A percentile compares a stretch with the other conserved stretches of the same genome.
Evolutionary conservation across 192 early-diverging fungal species (phyloP).

Genomic region (Gamsiella multidivaricata): DNA sequence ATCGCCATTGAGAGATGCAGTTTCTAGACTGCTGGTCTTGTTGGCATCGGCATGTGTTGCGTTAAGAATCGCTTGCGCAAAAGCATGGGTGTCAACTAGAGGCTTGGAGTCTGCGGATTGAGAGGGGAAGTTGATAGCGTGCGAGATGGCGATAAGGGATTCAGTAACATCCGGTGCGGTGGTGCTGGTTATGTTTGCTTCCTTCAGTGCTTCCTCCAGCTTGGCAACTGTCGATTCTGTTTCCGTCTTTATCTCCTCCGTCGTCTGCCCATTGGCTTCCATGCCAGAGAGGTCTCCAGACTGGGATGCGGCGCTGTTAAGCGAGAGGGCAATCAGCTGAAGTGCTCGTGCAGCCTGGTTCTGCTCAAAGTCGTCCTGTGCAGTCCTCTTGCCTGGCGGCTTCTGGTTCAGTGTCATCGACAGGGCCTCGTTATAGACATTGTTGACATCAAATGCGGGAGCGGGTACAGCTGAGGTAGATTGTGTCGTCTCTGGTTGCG

Average conservation of each 20-base stretch:
- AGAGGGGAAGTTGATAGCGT: slow-evolving; percentile 26
- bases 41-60: slow-evolving; percentile 20
- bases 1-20: too few species aligned
- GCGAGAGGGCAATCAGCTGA: slow-evolving; percentile 37
- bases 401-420: slow-evolving; percentile 20
- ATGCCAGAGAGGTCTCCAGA: not conserved
- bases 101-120: slow-evolving; percentile 17
- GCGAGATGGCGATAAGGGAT: slow-evolving; percentile 18
- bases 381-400: slow-evolving; percentile 16
- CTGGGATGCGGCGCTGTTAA: slow-evolving; percentile 6
- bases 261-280: not conserved
- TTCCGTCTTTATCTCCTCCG: not conserved
- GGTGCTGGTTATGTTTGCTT: not conserved
- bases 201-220: slow-evolving; percentile 9
- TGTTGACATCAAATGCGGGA: slow-evolving; percentile 23
- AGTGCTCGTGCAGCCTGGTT: slow-evolving; percentile 40
- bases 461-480: not conserved
- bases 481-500: not conserved
- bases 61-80: slow-evolving; percentile 37
- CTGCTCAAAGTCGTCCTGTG: slow-evolving; percentile 31
- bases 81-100: slow-evolving; percentile 23
- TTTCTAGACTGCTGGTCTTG: too few species aligned
- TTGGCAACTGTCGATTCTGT: not conserved
- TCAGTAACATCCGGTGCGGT: slow-evolving; percentile 8
- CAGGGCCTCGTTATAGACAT: slow-evolving; percentile 30